Evolutionary conservation across 306 rosid species (phyloP), one percentile per base, ranked within the genome.

Genomic region (Ceratonia siliqua): DNA sequence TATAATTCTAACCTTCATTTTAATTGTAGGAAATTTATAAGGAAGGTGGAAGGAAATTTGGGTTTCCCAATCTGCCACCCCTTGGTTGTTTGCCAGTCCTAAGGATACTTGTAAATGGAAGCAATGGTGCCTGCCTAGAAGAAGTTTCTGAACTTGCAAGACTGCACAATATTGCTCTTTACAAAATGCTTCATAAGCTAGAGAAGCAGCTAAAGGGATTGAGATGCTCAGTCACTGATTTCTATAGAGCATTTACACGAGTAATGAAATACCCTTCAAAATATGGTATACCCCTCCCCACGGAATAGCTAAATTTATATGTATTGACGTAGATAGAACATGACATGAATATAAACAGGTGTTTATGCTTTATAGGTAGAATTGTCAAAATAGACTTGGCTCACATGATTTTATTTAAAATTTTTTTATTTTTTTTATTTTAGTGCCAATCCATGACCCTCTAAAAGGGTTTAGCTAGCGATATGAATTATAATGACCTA

Each of bases 41-140:
- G 57, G 57, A 49, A 59, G 90, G 88, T 46, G 91, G 87, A 72
- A 87, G 94, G 65, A 89, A 89, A 75, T 81, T 89, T 27, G 90
- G 76, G 14, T 45, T 85, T 24, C 0, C 61, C 8, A 85, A 53
- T 21, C 0, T 81, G 52, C 8, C n/a, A n/a, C 5, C 28, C 80
- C 91, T 2, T 1, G 68, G 43, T 45, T 83, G 90, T 48, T 0
- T 42, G 3, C 91, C 91, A 0, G 0, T 28, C 27, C 21, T 22
- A 8, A 89, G 87, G 85, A 4, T 27, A 13, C 12, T 36, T 3
- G 18, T 18, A 11, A 24, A 70, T 1, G 80, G 27, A 45, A 72
- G 69, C 17, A 39, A 8, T 59, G 8, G 33, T 33, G 21, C 45
- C 0, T 59, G 66, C 25, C 42, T 28, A 30, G 24, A 30, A 58